phyloP scores from a whole-genome alignment of 1,284 basidiomycete species.

The Melanopsichium pennsylvanicum region DNA sequence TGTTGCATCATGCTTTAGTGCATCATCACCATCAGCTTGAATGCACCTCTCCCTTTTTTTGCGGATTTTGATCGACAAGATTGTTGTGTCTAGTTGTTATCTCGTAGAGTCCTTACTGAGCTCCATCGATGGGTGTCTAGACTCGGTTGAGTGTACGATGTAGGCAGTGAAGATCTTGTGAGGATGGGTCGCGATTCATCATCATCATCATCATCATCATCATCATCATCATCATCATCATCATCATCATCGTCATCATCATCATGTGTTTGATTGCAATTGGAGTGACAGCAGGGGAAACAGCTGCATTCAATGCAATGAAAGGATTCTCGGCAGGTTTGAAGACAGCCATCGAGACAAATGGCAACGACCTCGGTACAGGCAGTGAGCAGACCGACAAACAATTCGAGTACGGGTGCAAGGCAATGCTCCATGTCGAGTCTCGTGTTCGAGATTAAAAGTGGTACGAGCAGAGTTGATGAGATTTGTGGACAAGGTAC shows the following conservation, averaged over 20 bases:
- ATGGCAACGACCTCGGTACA: slow-evolving; percentile 36
- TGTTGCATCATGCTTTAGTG: not conserved
- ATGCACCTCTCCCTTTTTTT: too few relatives aligned
- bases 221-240: slow-evolving; percentile 7
- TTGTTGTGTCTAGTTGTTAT: too few relatives aligned
- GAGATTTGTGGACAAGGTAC: too few relatives aligned
- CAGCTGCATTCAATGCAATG: slow-evolving; percentile 22
- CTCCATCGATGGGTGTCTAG: slow-evolving; percentile 11
- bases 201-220: slow-evolving; percentile 2
- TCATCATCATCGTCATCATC: not conserved
- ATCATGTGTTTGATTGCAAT: too few relatives aligned
- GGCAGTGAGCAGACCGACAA: slow-evolving; percentile 19
- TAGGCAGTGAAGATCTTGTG: slow-evolving; percentile 5
- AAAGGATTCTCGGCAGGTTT: slow-evolving; percentile 36
- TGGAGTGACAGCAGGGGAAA: too few relatives aligned
- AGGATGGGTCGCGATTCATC: slow-evolving; percentile 27
- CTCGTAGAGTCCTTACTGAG: slow-evolving; percentile 25
- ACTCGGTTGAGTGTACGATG: slow-evolving; percentile 8
- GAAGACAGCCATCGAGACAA: slow-evolving; percentile 35
- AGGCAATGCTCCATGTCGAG: slow-evolving; percentile 30
- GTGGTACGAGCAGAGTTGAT: too few relatives aligned
- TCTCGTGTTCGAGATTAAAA: too few relatives aligned
- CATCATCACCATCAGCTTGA: too few relatives aligned
- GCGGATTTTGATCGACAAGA: too few relatives aligned
- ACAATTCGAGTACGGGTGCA: slow-evolving; percentile 18